These are phyloP conservation scores for Wickerhamiella allomyrinae DNA, from an alignment of 805 yeast genomes.

Conservation along the genomic window DNA sequence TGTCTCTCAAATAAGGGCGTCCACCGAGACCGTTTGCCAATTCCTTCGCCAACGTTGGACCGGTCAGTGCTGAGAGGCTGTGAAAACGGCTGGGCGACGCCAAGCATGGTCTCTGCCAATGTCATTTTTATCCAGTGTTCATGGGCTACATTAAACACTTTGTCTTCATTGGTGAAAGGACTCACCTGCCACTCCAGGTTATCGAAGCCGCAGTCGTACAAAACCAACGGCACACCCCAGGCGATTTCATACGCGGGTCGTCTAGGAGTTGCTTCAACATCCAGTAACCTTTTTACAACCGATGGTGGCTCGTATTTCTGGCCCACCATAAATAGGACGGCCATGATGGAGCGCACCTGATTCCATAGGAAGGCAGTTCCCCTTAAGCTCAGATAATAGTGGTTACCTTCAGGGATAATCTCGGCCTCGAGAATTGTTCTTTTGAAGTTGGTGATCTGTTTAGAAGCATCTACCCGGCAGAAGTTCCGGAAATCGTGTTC, in stretches of 20 bases:
- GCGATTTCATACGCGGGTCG: conserved; percentile 84
- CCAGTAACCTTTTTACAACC: conserved; percentile 43
- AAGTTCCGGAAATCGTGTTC: conserved; percentile 86
- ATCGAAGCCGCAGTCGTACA: conserved; percentile 71
- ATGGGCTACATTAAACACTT: conserved; percentile 32
- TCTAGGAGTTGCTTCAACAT: conserved; percentile 41
- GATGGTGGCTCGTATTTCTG: conserved; percentile 53
- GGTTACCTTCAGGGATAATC: conserved; percentile 27
- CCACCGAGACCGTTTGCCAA: conserved; percentile 46
- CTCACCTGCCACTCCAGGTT: conserved; percentile 47
- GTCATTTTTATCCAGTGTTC: conserved; percentile 44
- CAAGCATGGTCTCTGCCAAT: conserved; percentile 37
- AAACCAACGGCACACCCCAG: conserved; percentile 69
- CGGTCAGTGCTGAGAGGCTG: conserved; percentile 3
- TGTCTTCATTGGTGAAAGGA: conserved; percentile 13
- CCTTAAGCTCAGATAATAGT: conserved; percentile 56
- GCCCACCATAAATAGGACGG: conserved; percentile 65
- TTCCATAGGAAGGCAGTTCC: conserved; percentile 96
- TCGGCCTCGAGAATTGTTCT: conserved; percentile 45
- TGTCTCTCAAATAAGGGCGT: conserved; percentile 43
- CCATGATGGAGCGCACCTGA: conserved; percentile 93
- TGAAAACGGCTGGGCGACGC: conserved; percentile 18
- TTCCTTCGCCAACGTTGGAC: conserved; percentile 61
- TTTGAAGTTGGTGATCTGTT: conserved; percentile 70
- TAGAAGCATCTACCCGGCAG: conserved; percentile 88